Evolutionary conservation across 257 asterid genomes (phyloP).

Genomic region (Solanum neorickii): DNA sequence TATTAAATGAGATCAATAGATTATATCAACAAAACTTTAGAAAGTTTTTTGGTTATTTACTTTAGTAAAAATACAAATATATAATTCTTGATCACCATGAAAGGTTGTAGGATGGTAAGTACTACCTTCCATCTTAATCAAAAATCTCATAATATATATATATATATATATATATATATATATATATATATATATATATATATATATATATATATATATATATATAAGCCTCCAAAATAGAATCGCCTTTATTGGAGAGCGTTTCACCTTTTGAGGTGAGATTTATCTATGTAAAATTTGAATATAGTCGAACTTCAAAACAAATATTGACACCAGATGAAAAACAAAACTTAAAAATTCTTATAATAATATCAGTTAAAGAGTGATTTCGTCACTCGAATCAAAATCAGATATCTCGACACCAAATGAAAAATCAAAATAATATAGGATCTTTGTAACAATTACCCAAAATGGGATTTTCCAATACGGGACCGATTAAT

Average conservation of each 20-base stretch:
- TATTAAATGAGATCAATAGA: not conserved
- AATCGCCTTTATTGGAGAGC: fast-evolving
- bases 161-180: no score
- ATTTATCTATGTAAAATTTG: not conserved
- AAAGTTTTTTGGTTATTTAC: not conserved
- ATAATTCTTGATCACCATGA: not conserved
- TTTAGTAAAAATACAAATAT: not conserved
- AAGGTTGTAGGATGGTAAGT: not conserved
- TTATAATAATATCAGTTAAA: no score
- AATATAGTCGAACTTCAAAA: not conserved
- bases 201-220: no score
- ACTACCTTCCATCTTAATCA: not conserved
- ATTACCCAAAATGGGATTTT: not conserved
- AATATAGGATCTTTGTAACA: not conserved
- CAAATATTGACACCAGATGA: not conserved
- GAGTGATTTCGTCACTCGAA: not conserved
- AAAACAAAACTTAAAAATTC: no score
- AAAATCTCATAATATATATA: not conserved
- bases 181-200: no score
- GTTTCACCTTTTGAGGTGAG: not conserved
- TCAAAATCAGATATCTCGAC: not conserved
- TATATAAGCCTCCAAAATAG: not conserved
- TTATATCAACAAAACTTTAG: not conserved
- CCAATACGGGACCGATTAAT: not conserved
- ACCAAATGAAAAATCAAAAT: not conserved